These are phyloP conservation scores for Entophlyctis luteolus DNA, from an alignment of 192 early-diverging fungal genomes.

Conservation along the genomic window DNA sequence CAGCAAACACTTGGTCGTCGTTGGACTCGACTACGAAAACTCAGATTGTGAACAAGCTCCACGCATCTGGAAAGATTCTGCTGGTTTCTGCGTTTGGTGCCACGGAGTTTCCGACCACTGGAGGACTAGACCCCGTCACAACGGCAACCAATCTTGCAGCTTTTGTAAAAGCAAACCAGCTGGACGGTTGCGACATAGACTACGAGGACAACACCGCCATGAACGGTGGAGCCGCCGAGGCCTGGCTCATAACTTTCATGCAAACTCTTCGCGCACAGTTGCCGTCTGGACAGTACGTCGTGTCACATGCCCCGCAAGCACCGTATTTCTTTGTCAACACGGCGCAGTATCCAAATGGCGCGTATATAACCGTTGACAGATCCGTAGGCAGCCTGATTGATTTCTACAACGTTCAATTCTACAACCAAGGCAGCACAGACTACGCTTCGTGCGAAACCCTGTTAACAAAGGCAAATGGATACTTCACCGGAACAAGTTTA, in stretches of 20 bases:
- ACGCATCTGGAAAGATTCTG: conserved; percentile 31
- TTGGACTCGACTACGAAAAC: conserved; percentile 28
- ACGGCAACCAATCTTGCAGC: conserved; percentile 28
- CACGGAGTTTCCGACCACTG: conserved; percentile 30
- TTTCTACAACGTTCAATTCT: conserved; percentile 40
- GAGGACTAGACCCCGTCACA: conserved; percentile 27
- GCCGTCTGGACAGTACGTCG: conserved; percentile 24
- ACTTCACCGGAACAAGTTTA: conserved; percentile 24
- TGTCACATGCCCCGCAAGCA: conserved; percentile 37
- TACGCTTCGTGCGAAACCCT: conserved; percentile 26
- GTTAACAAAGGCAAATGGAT: conserved; percentile 25
- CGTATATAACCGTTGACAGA: conserved; percentile 28
- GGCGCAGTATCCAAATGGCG: conserved; percentile 32
- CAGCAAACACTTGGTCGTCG: conserved; percentile 30
- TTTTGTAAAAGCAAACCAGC: conserved; percentile 30
- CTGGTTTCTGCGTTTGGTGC: conserved; percentile 38
- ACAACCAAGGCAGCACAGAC: conserved; percentile 32
- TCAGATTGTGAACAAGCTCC: conserved; percentile 24
- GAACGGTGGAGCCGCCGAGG: conserved; percentile 33
- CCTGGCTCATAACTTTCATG: conserved; percentile 34
- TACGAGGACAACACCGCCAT: conserved; percentile 40
- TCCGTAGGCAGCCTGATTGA: conserved; percentile 35
- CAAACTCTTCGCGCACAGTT: conserved; percentile 25
- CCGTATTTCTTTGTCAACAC: conserved; percentile 33
- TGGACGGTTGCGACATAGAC: conserved; percentile 42